phyloP scores from a whole-genome alignment of 192 early-diverging fungal genomes.

The Umbelopsis sp. region DNA sequence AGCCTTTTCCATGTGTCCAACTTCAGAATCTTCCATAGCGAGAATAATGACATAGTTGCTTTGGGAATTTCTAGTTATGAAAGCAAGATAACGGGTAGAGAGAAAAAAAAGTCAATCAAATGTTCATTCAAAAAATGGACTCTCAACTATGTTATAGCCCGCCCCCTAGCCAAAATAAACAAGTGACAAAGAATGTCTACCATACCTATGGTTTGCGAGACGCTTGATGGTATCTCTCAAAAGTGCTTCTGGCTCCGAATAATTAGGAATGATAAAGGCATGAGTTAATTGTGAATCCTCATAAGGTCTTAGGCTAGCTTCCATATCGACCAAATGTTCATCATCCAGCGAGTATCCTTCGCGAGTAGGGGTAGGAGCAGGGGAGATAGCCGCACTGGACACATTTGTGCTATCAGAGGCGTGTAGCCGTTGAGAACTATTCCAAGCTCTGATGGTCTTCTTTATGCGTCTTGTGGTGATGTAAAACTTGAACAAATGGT shows the following conservation, averaged over 20 bases:
- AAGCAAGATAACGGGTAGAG: slow-evolving; percentile 3
- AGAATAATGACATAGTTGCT: slow-evolving; percentile 64
- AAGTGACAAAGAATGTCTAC: slow-evolving; percentile 10
- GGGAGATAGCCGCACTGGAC: slow-evolving; percentile 20
- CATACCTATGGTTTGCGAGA: slow-evolving; percentile 64
- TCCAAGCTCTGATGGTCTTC: slow-evolving; percentile 43
- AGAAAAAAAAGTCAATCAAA: neutral
- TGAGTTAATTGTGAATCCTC: slow-evolving; percentile 55
- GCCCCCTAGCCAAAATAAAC: slow-evolving; percentile 13
- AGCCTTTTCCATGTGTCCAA: slow-evolving; percentile 59
- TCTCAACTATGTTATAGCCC: neutral
- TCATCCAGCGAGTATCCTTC: slow-evolving; percentile 15
- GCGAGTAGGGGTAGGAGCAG: slow-evolving; percentile 30
- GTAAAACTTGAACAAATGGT: slow-evolving; percentile 52
- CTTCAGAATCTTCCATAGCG: slow-evolving; percentile 76
- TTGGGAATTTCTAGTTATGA: slow-evolving; percentile 42
- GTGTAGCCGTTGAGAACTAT: slow-evolving; percentile 21
- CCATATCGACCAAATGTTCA: slow-evolving; percentile 37
- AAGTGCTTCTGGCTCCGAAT: slow-evolving; percentile 69
- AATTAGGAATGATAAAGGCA: slow-evolving; percentile 74
- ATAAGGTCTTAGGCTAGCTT: slow-evolving; percentile 34
- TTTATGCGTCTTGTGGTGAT: slow-evolving; percentile 47
- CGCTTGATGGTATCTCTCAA: slow-evolving; percentile 72
- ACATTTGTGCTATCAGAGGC: slow-evolving; percentile 18
- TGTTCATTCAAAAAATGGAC: neutral